Conservation (phyloP, 2,329 filamentous ascomycete species). For the Aspergillus pseudonomiae region DNA sequence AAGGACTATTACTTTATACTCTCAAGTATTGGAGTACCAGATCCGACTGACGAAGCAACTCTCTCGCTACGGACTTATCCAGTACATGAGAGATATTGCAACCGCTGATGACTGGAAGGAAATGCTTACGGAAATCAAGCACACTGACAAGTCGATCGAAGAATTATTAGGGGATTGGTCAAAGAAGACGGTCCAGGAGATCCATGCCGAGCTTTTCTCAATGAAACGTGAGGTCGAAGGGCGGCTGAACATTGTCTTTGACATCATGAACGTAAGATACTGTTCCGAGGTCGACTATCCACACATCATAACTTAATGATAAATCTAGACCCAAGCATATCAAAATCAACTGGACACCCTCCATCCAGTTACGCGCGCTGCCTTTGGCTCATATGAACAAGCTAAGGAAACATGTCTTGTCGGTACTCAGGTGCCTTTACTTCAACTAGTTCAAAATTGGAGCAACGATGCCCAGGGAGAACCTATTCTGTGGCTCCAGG, state of each 20-base stretch:
- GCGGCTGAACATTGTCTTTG: not conserved
- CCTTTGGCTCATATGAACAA: not conserved
- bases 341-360: not conserved
- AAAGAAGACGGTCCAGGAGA: not conserved
- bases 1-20: not conserved
- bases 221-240: not conserved
- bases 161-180: not conserved
- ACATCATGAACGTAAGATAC: not conserved
- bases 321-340: not conserved
- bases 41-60: not conserved
- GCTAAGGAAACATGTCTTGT: not conserved
- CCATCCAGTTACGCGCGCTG: not conserved
- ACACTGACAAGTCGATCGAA: not conserved
- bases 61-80: not conserved
- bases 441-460: not conserved
- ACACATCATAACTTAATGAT: not conserved
- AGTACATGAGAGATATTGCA: not conserved
- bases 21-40: not conserved
- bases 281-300: not conserved
- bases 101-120: conserved; percentile 7
- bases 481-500: conserved; percentile 37
- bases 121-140: not conserved
- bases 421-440: not conserved
- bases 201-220: not conserved
- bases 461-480: not conserved